Percentiles rank a stretch among this genome's conserved stretches.
Conservation (phyloP, 306 rosid genomes). For the Pterocarpus macrocarpus region DNA sequence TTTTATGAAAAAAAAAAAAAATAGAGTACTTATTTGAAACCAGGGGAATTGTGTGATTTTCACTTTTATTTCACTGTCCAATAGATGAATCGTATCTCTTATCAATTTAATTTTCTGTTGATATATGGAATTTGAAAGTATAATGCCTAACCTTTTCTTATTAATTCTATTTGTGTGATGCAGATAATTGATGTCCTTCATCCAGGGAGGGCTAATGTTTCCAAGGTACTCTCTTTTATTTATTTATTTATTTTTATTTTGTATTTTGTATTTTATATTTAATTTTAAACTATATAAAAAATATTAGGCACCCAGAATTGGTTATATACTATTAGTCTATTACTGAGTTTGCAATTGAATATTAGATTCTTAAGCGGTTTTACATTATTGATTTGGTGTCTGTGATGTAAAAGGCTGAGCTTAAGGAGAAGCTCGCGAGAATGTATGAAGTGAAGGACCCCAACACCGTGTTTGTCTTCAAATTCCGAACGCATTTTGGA, state of each 20-base stretch:
- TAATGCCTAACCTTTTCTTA: background rate
- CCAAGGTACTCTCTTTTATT: conserved; percentile 62
- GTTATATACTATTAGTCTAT: background rate
- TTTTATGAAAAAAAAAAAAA: background rate
- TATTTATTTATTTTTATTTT: background rate
- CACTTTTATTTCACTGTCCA: too few species aligned
- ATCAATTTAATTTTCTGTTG: too few species aligned
- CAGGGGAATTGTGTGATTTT: too few species aligned
- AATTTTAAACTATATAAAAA: too few species aligned
- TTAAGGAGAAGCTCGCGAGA: conserved; percentile 83
- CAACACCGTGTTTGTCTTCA: conserved; percentile 79
- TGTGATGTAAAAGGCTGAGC: conserved; percentile 66
- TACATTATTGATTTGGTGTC: background rate
- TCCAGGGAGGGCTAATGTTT: conserved; percentile 94
- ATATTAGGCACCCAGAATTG: background rate
- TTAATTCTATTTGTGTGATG: background rate
- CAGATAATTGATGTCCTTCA: conserved; percentile 90
- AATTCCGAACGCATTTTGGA: conserved; percentile 91
- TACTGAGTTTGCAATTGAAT: background rate
- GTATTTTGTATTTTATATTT: too few species aligned
- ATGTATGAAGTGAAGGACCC: conserved; percentile 91
- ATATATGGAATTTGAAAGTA: too few species aligned
- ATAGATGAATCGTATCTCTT: too few species aligned
- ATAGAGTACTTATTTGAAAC: background rate
- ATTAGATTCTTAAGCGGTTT: background rate